A percentile compares a stretch with the other conserved stretches of the same genome.
Evolutionary conservation across 805 yeast genomes (phyloP).

Genomic region (Scheffersomyces ergatensis): DNA sequence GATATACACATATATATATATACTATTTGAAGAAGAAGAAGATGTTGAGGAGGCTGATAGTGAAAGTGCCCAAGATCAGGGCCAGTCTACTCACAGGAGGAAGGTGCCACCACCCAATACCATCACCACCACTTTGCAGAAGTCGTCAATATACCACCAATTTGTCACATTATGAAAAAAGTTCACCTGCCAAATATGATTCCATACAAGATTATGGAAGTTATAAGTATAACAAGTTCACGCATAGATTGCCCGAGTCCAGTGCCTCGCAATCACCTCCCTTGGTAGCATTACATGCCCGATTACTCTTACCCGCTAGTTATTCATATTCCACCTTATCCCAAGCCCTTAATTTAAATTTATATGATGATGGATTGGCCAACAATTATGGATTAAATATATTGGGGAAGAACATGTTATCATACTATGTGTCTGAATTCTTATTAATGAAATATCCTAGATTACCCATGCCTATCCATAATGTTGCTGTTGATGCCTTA

Average conservation of each 20-base stretch:
- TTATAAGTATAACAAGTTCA: conserved; percentile 38
- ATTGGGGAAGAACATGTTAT: conserved; percentile 78
- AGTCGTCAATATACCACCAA: background rate
- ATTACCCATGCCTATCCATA: conserved; percentile 75
- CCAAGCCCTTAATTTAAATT: conserved; percentile 67
- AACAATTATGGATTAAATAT: conserved; percentile 77
- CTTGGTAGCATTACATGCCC: conserved; percentile 73
- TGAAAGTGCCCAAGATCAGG: background rate
- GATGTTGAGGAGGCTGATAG: conserved; percentile 1
- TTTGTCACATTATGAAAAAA: background rate
- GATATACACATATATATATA: too few species aligned
- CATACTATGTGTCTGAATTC: conserved; percentile 73
- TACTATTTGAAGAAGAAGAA: background rate
- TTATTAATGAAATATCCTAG: conserved; percentile 81
- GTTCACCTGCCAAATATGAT: conserved; percentile 15
- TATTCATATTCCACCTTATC: conserved; percentile 70
- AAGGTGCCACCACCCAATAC: background rate
- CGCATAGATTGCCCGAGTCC: conserved; percentile 45
- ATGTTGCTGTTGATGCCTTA: conserved; percentile 73
- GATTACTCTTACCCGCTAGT: conserved; percentile 61
- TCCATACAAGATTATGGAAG: conserved; percentile 36
- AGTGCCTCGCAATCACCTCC: conserved; percentile 61
- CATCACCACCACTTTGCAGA: background rate
- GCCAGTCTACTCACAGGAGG: background rate
- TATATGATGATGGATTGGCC: conserved; percentile 45